phyloP scores from a whole-genome alignment of 352 stramenopile genomes.

The Chloridella minuta region DNA sequence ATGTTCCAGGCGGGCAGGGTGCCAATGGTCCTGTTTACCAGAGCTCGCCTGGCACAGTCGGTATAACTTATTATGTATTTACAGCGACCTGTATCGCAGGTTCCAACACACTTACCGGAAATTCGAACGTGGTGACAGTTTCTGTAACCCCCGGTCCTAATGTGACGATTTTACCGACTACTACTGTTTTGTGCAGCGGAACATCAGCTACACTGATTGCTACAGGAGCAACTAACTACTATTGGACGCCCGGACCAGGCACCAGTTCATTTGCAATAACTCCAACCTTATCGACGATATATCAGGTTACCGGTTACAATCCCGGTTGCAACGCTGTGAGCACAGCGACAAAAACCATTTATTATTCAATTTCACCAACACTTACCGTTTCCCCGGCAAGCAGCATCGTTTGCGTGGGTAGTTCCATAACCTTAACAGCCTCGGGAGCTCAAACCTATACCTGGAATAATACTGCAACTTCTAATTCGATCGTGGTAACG shows the following conservation, averaged over 20 bases:
- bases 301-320: not conserved
- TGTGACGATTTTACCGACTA: too few species aligned
- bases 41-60: too few species aligned
- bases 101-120: too few species aligned
- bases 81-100: too few species aligned
- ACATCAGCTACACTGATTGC: not conserved
- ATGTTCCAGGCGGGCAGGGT: too few species aligned
- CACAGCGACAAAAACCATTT: not conserved
- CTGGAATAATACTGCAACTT: not conserved
- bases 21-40: too few species aligned
- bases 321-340: not conserved
- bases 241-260: not conserved
- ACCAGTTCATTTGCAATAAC: not conserved
- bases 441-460: not conserved
- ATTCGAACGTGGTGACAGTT: too few species aligned
- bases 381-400: not conserved
- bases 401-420: not conserved
- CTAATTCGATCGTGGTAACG: not conserved
- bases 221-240: not conserved
- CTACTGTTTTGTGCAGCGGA: not conserved
- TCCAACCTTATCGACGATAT: not conserved
- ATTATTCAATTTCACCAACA: not conserved
- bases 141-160: too few species aligned
- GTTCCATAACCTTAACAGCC: not conserved
- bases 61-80: too few species aligned